phyloP scores from a whole-genome alignment of 225 moss, liverwort and hornwort genomes.

The Physcomitrellopsis africana region DNA sequence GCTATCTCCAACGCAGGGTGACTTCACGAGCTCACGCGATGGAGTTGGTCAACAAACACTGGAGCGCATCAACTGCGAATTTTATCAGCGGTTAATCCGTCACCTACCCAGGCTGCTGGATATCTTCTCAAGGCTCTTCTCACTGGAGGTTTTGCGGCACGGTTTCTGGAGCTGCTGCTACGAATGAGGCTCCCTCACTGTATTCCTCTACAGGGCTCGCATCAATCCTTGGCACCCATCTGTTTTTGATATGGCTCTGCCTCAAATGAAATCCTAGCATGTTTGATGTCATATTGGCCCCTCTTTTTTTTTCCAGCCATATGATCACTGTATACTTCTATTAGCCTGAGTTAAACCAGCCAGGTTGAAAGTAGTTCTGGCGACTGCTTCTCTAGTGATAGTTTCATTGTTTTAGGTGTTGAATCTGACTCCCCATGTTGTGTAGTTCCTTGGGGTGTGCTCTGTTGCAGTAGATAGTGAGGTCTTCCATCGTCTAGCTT shows the following conservation, averaged over 20 bases:
- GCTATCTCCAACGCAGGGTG: constrained; percentile 34
- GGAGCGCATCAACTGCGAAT: constrained; percentile 24
- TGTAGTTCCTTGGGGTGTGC: no score
- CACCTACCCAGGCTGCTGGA: constrained; percentile 47
- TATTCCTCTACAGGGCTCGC: constrained; percentile 20
- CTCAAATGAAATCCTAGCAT: background rate
- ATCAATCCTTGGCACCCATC: constrained; percentile 39
- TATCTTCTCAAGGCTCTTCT: constrained; percentile 25
- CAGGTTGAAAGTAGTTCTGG: no score
- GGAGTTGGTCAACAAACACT: constrained; percentile 49
- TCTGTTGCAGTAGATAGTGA: no score
- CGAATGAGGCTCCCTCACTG: constrained; percentile 23
- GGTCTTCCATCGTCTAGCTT: no score
- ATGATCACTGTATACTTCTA: no score
- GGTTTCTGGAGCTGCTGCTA: constrained; percentile 25
- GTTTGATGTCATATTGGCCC: background rate
- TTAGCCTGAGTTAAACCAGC: no score
- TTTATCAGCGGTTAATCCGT: constrained; percentile 28
- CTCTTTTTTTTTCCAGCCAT: constrained; percentile 6
- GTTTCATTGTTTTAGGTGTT: no score
- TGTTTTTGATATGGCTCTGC: constrained; percentile 57
- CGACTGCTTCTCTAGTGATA: no score
- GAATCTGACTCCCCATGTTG: no score
- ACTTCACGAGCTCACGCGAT: constrained; percentile 30
- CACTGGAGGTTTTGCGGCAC: background rate